Conservation (phyloP, 176 grass and related monocot genomes). For the Pontederia paniculata region DNA sequence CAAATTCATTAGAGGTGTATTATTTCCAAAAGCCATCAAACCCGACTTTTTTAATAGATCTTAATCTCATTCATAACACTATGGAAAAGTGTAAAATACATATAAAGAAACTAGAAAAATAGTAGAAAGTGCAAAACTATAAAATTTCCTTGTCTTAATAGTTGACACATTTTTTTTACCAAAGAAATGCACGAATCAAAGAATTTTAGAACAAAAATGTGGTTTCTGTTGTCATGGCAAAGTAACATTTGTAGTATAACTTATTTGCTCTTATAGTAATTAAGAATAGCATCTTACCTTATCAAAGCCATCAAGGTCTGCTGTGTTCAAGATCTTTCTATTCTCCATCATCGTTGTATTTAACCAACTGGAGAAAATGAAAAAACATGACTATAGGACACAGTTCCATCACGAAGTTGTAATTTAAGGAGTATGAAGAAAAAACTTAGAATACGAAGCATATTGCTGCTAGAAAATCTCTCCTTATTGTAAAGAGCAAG, state of each 20-base stretch:
- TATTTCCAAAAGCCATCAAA: too few species aligned
- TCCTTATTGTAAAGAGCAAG: too few species aligned
- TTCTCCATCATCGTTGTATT: constrained; percentile 99
- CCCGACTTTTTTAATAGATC: too few species aligned
- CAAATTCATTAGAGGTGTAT: too few species aligned
- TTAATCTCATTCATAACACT: too few species aligned
- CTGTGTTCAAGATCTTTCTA: constrained; percentile 64
- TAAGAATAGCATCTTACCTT: constrained; percentile 42
- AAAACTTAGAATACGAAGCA: not conserved
- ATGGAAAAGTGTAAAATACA: too few species aligned
- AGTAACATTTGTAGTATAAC: too few species aligned
- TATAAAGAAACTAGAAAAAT: too few species aligned
- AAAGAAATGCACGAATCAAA: not conserved
- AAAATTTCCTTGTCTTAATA: not conserved
- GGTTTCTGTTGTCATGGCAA: not conserved
- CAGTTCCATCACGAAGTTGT: not conserved
- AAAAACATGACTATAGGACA: constrained; percentile 3
- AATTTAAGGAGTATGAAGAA: not conserved
- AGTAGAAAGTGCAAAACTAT: too few species aligned
- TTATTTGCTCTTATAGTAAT: not conserved
- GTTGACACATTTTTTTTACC: not conserved
- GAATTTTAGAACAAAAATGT: constrained; percentile 3
- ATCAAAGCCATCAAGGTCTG: constrained; percentile 92
- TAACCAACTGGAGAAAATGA: constrained; percentile 60
- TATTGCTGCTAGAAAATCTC: too few species aligned